Evolutionary conservation across 2,329 filamentous ascomycete species (phyloP), one percentile per base, ranked within the genome.

Genomic region (Leptographium flavum): DNA sequence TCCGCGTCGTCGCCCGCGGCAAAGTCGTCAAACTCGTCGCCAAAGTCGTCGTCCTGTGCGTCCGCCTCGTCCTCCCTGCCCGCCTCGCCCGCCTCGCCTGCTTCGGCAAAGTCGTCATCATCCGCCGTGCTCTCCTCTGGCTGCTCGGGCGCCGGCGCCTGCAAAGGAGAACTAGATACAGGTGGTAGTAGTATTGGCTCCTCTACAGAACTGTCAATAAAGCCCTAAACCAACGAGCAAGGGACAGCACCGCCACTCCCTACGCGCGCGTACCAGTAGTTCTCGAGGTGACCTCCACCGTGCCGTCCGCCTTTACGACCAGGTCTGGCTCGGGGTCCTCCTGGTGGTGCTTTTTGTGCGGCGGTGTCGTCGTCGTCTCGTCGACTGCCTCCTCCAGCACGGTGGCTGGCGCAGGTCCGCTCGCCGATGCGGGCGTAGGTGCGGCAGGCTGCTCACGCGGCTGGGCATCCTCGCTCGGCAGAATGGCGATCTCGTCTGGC

Each of bases 21-120:
- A 52, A 79, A 79, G 50, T 77, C 74, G 57, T 79, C 74, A 60
- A 75, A 73, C 49, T 78, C 74, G 54, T 77, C 73, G 21, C 69
- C 73, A 56, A 74, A 76, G 36, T 69, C 71, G 50, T 72, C 58
- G 22, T 60, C 57, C 54, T 63, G 64, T 28, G 58, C 53, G 8
- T 51, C 46, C 4, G 47, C 55, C 25, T 58, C 25, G 2, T 42
- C 30, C 4, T 31, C 43, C 52, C 69, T 69, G 10, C 64, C 63
- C 39, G 62, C 63, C 11, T 61, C 61, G 40, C 63, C 40, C 2
- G 38, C 43, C 4, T 40, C 55, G 13, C 13, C 30, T 11, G 30
- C 9, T 32, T 32, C 30, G 30, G 30, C 11, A 3, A n/a, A n/a
- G 8, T 51, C 46, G 4, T 46, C 55, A 25, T 58, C 25, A 1